Evolutionary conservation across 208 protist species (phyloP), one percentile per base, ranked within the genome.

Genomic region (Trypanosoma lewisi): DNA sequence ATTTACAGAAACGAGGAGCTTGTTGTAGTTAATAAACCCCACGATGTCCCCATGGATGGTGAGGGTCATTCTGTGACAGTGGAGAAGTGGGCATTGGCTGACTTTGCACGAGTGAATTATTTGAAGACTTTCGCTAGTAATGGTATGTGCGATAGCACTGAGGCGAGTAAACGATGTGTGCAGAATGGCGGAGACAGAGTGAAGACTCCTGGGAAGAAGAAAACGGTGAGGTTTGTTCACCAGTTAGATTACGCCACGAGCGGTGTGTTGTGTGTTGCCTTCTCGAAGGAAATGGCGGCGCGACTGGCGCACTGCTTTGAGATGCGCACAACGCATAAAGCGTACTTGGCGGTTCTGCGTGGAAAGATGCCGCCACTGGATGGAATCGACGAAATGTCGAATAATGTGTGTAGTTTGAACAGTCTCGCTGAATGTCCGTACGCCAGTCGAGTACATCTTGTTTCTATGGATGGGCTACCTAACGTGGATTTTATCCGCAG

Each of bases 201-300:
- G n/a, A 6, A 54, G 16, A 52, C 17, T 0, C 37, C 49, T 1
- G 52, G 39, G 42, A 14, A 19, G 65, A 4, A 66, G 36, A 82
- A 87, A 63, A 75, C 77, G 64, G 60, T 96, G 16, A 93, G 93
- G 72, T 95, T 97, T 71, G 82, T 95, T 17, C 93, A 97, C 47
- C 91, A 95, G 59, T 71, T 97, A n/a, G 93, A 97, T 63, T 93
- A 80, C 50, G 78, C 85, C 7, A 97, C 93, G 27, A 93, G 83
- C 62, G 93, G 93, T 14, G 80, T 97, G 34, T 56, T 97, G 48
- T 95, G 89, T 49, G 49, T 97, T 2, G 90, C 87, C 6, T 94
- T 96, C 34, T 90, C 74, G 3, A 93, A 85, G 66, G 67, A 77
- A 23, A 92, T 83, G 77, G 85, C 89, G 2, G 78, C 87, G 4